Percentiles rank a stretch among this genome's conserved stretches.
These are phyloP conservation scores for Fraxinus velutina DNA, from an alignment of 305 asterid species.

Conservation along the genomic window DNA sequence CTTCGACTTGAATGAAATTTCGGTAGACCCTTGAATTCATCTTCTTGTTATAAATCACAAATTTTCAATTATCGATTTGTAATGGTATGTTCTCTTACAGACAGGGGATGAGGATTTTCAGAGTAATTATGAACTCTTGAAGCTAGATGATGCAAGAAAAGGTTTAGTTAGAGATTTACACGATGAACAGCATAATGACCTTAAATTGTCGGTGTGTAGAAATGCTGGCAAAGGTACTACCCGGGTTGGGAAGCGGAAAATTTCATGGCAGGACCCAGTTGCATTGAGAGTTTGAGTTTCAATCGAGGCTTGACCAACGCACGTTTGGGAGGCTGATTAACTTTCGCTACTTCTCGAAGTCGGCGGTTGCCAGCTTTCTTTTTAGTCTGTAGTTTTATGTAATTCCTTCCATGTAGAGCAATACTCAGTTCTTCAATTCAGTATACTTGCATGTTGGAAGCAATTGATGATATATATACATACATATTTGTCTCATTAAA, in stretches of 20 bases:
- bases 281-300: slow-evolving; percentile 68
- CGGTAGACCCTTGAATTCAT: slow-evolving; percentile 38
- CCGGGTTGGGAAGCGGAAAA: slow-evolving; percentile 70
- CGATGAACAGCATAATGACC: slow-evolving; percentile 63
- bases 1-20: slow-evolving; percentile 80
- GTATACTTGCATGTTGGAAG: slow-evolving; percentile 15
- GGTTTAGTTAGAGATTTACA: slow-evolving; percentile 43
- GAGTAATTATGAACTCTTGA: slow-evolving; percentile 32
- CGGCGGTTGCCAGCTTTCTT: neutral
- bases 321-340: neutral
- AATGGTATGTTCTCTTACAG: slow-evolving; percentile 30
- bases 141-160: slow-evolving; percentile 45
- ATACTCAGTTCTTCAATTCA: slow-evolving; percentile 2
- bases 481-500: slow-evolving; percentile 8
- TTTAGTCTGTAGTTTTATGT: slow-evolving; percentile 1
- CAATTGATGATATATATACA: neutral
- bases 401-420: neutral
- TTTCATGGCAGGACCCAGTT: slow-evolving; percentile 93
- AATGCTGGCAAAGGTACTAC: slow-evolving; percentile 67
- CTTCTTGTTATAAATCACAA: neutral
- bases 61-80: neutral
- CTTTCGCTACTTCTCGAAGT: neutral
- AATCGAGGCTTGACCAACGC: neutral
- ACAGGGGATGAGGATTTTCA: slow-evolving; percentile 71
- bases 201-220: slow-evolving; percentile 63